A percentile compares a stretch with the other conserved stretches of the same genome.
Evolutionary conservation across 2,329 filamentous ascomycete genomes (phyloP).

Genomic region (Colletotrichum australisinense): DNA sequence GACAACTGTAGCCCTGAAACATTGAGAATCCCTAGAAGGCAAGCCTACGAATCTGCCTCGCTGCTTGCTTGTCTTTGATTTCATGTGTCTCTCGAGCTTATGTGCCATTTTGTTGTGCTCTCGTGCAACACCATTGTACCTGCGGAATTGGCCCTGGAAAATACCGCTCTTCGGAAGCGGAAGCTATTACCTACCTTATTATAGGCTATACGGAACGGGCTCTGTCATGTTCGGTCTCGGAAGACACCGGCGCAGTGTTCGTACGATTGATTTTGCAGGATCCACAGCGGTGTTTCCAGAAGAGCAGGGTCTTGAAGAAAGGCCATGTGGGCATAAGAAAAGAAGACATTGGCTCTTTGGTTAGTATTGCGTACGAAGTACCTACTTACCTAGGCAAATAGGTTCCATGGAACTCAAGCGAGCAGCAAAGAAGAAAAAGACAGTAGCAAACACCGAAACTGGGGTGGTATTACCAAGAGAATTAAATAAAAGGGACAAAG

Average conservation of each 20-base stretch:
- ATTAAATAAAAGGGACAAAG: background rate
- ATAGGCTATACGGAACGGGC: background rate
- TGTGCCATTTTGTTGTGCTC: too few species aligned
- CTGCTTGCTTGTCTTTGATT: background rate
- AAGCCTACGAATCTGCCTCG: background rate
- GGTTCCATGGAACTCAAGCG: background rate
- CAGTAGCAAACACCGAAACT: background rate
- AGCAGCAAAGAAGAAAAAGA: background rate
- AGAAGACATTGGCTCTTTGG: too few species aligned
- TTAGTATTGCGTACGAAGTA: too few species aligned
- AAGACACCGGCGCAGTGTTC: slow-evolving; percentile 8
- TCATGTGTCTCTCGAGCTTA: background rate
- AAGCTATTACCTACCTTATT: background rate
- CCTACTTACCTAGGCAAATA: background rate
- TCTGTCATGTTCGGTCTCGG: background rate
- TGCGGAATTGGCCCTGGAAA: background rate
- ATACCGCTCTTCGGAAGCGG: background rate
- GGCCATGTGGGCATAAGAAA: slow-evolving; percentile 2
- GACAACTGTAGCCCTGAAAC: background rate
- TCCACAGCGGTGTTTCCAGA: slow-evolving; percentile 11
- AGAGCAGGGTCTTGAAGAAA: background rate
- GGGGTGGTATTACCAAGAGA: background rate
- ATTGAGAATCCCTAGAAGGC: background rate
- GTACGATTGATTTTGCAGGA: slow-evolving; percentile 12
- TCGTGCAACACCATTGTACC: too few species aligned